Evolutionary conservation across 495 filamentous ascomycete species (phyloP).

Genomic region (Penicillium canariense): DNA sequence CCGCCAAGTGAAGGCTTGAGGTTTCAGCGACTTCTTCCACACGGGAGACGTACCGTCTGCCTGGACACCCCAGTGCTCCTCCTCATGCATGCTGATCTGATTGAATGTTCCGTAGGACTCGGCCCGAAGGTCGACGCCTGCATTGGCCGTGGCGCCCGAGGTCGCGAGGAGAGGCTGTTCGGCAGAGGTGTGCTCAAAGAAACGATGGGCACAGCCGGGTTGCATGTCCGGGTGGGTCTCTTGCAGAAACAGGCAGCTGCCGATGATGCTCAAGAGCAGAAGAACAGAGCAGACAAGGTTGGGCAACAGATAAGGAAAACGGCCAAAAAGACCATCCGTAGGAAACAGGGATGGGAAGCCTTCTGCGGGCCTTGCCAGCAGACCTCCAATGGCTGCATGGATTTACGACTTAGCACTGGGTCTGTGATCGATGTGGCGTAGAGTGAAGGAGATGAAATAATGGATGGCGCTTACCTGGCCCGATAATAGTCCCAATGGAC

Average conservation of each 20-base stretch:
- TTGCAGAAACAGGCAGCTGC: constrained; percentile 69
- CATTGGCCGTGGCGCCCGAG: constrained; percentile 65
- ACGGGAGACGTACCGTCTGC: constrained; percentile 44
- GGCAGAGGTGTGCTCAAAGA: constrained; percentile 52
- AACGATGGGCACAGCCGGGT: constrained; percentile 49
- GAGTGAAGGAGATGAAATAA: neutral
- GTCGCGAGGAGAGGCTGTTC: constrained; percentile 72
- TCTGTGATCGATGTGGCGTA: neutral
- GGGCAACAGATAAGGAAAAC: constrained; percentile 78
- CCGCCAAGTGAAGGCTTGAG: constrained; percentile 59
- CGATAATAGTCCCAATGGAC: constrained; percentile 81
- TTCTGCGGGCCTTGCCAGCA: constrained; percentile 69
- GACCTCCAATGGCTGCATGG: constrained; percentile 63
- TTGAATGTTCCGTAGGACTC: constrained; percentile 82
- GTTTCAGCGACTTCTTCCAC: constrained; percentile 29
- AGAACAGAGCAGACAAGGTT: constrained; percentile 74
- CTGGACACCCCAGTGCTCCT: constrained; percentile 48
- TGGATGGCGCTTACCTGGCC: constrained; percentile 49
- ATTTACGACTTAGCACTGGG: constrained; percentile 17
- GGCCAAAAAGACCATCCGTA: constrained; percentile 61
- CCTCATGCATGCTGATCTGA: constrained; percentile 48
- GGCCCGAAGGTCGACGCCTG: constrained; percentile 65
- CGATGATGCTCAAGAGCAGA: constrained; percentile 68
- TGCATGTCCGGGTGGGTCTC: constrained; percentile 83
- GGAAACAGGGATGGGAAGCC: constrained; percentile 66